Evolutionary conservation across 2,329 filamentous ascomycete species (phyloP).

Genomic region (Paracorniculantispora psalliotae): DNA sequence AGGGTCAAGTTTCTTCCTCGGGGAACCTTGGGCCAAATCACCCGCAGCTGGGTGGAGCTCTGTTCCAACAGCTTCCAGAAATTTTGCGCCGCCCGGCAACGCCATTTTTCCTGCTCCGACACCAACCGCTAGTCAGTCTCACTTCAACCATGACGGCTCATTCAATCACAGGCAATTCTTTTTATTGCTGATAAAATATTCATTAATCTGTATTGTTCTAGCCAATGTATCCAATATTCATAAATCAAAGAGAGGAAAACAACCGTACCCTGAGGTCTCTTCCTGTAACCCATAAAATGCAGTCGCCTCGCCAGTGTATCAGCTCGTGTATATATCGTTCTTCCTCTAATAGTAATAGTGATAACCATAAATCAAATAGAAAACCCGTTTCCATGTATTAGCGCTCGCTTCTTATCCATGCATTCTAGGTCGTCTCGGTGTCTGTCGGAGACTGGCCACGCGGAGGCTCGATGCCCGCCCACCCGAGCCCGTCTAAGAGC

Average conservation of each 20-base stretch:
- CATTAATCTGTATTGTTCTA: constrained; percentile 7
- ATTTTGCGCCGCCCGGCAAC: constrained; percentile 13
- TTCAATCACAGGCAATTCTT: no score
- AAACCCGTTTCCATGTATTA: background rate
- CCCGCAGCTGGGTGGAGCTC: constrained; percentile 3
- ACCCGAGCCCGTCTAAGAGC: background rate
- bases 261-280: constrained; percentile 7
- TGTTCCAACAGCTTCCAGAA: constrained; percentile 20
- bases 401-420: background rate
- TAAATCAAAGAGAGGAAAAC: background rate
- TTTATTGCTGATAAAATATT: background rate
- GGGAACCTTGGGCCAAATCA: background rate
- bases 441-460: constrained; percentile 1
- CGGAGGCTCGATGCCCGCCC: background rate
- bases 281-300: constrained; percentile 7
- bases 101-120: constrained; percentile 14
- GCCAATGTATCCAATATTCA: constrained; percentile 10
- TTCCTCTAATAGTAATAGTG: background rate
- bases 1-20: constrained; percentile 2
- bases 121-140: background rate
- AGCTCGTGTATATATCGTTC: background rate
- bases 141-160: background rate
- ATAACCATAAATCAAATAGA: background rate
- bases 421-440: background rate
- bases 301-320: background rate